phyloP scores from a whole-genome alignment of 2,329 filamentous ascomycete species.

The Exophiala sp. region DNA sequence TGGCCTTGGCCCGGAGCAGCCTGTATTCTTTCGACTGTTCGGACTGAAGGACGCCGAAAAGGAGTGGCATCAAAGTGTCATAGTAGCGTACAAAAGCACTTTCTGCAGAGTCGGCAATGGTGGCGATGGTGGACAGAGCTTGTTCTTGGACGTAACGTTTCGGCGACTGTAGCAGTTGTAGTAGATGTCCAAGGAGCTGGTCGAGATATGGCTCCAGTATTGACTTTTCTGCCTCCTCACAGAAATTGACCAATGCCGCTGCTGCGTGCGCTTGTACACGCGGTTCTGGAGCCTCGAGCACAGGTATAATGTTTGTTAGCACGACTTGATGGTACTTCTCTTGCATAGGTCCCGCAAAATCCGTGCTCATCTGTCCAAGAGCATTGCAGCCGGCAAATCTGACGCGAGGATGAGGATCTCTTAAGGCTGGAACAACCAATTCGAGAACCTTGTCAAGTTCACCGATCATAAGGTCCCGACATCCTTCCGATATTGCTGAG shows the following conservation, averaged over 20 bases:
- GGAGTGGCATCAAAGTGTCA: conserved; percentile 86
- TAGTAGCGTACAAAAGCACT: conserved; percentile 94
- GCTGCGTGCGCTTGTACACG: conserved; percentile 95
- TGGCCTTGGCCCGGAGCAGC: conserved; percentile 87
- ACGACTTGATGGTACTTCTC: conserved; percentile 86
- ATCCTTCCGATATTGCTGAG: conserved; percentile 95
- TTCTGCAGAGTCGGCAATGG: conserved; percentile 96
- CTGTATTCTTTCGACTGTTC: conserved; percentile 93
- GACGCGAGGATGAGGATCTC: conserved; percentile 86
- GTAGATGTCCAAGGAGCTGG: conserved; percentile 74
- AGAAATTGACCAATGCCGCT: conserved; percentile 97
- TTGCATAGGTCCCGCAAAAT: conserved; percentile 97
- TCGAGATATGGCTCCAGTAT: conserved; percentile 91
- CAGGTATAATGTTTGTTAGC: conserved; percentile 84
- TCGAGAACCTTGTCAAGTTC: conserved; percentile 92
- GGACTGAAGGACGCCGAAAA: conserved; percentile 81
- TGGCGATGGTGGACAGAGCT: conserved; percentile 93
- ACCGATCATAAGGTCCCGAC: conserved; percentile 88
- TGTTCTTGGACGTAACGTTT: conserved; percentile 98
- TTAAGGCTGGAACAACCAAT: conserved; percentile 84
- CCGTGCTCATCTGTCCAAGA: conserved; percentile 98
- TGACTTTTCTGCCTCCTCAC: conserved; percentile 91
- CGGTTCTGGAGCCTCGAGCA: conserved; percentile 81
- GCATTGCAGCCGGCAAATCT: conserved; percentile 97
- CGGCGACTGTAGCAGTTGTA: conserved; percentile 79